Evolutionary conservation across 306 rosid species (phyloP), one percentile per base, ranked within the genome.

Genomic region (Comarum palustre): DNA sequence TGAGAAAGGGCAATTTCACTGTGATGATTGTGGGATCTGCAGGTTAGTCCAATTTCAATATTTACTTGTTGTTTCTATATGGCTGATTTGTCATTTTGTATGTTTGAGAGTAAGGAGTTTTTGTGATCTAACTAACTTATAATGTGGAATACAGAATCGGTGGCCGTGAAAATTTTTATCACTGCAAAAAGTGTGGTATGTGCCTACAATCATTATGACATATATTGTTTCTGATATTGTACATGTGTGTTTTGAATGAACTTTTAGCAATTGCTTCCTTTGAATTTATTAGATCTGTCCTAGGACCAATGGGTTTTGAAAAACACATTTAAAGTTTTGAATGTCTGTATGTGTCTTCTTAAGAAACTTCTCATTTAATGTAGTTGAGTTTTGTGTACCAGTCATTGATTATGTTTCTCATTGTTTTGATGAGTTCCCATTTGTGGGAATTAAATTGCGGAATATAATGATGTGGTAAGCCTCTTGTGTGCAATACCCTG

Each of bases 11-110:
- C 93, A 88, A 69, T 94, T 94, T 85, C 99, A 94, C 78, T 94
- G 97, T 68, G 81, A 87, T 51, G 97, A 94, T 74, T 94, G 99
- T 82, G 99, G 99, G 84, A 91, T 94, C 83, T 94, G 97, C 85
- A 91, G 99, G 97, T 94, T 46, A 62, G 82, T 68, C 22, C 65
- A 45, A 51, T 45, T 68, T 77, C 62, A 42, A 38, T 20, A 5
- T 54, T 34, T 11, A 16, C 45, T 5, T 55, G 25, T n/a, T 52
- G 29, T 27, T 54, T 32, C 10, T 31, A 4, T 15, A 20, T 22
- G 61, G 50, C 66, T 55, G 10, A 47, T 61, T 17, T 38, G 16
- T 36, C 64, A 45, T n/a, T 41, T 46, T 73, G 55, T 71, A 73
- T 75, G 78, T 71, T 34, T 68, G 75, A 63, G 34, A 62, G 59